A percentile compares a stretch with the other conserved stretches of the same genome.
phyloP scores from a whole-genome alignment of 2,329 filamentous ascomycete genomes.

The Pseudogymnoascus sp. region DNA sequence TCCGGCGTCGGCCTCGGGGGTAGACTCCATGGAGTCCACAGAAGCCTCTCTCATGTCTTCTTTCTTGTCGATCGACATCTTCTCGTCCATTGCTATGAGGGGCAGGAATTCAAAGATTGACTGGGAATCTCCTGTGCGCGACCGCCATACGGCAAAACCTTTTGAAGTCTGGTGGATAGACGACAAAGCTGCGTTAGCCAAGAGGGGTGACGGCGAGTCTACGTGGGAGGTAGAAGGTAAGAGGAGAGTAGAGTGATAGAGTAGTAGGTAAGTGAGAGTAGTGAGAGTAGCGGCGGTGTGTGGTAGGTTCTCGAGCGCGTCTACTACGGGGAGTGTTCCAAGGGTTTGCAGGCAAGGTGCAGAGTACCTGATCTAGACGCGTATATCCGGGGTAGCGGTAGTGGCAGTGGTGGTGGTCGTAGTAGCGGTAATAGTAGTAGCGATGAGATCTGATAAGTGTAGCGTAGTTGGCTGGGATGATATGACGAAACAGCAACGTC shows the following conservation, averaged over 20 bases:
- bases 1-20: constrained; percentile 46
- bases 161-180: neutral
- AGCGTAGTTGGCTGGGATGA: neutral
- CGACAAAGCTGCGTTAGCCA: neutral
- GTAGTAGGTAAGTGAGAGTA: neutral
- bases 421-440: neutral
- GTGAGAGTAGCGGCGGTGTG: neutral
- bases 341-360: constrained; percentile 1
- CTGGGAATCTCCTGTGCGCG: neutral
- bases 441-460: neutral
- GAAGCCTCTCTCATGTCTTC: constrained; percentile 49
- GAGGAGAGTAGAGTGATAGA: neutral
- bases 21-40: constrained; percentile 54
- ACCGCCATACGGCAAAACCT: neutral
- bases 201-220: neutral
- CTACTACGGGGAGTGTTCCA: neutral
- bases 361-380: constrained; percentile 3
- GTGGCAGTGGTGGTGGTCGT: neutral
- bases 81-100: constrained; percentile 47
- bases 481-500: constrained; percentile 14
- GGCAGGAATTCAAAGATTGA: neutral
- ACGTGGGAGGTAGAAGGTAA: constrained; percentile 1
- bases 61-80: constrained; percentile 59
- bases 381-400: neutral
- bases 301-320: constrained; percentile 7